Evolutionary conservation across 1,284 basidiomycete species (phyloP), one percentile per base, ranked within the genome.

Genomic region (Marasmius fiardii): DNA sequence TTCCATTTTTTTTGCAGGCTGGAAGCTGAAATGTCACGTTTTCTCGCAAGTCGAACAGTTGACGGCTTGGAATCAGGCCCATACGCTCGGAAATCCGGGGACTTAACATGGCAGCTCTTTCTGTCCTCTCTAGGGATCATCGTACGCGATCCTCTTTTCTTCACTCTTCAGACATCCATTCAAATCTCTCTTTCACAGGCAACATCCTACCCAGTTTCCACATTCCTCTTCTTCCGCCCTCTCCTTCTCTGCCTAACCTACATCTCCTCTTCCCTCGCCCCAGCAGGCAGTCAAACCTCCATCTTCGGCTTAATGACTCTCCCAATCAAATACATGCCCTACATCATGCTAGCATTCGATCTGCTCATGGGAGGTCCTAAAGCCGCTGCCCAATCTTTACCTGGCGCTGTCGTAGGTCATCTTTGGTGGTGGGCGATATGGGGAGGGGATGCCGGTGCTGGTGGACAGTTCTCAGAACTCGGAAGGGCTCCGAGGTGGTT

Each of bases 361-460:
- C 66, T 90, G 39, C 66, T 93, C 62, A 78, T 78, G 58, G 83
- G 73, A 11, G 92, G 92, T 2, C 82, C 83, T 0, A 37, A 55
- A 0, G 78, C 77, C 3, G 88, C 84, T 2, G 80, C 84, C 1
- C 66, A 74, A 53, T 74, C 80, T 49, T 67, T 90, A 28, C 86
- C 87, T 0, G 93, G 92, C 1, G 77, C 89, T 20, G 74, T 92
- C 39, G 79, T 86, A 0, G 92, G 90, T 0, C 90, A 94, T 65
- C 68, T 81, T 2, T 93, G 90, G 89, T 90, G 86, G 83, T 88
- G 85, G 82, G 69, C 78, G 37, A 74, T 87, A 12, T 85, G 81
- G 77, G 80, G 75, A n/a, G 50, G 50, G n/a, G 37, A 34, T 12
- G 31, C 10, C 12, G 7, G 45, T 20, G 23, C 26, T 31, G 45